These are phyloP conservation scores for Fraxinus platypoda DNA, from an alignment of 305 asterid genomes.

Conservation along the genomic window DNA sequence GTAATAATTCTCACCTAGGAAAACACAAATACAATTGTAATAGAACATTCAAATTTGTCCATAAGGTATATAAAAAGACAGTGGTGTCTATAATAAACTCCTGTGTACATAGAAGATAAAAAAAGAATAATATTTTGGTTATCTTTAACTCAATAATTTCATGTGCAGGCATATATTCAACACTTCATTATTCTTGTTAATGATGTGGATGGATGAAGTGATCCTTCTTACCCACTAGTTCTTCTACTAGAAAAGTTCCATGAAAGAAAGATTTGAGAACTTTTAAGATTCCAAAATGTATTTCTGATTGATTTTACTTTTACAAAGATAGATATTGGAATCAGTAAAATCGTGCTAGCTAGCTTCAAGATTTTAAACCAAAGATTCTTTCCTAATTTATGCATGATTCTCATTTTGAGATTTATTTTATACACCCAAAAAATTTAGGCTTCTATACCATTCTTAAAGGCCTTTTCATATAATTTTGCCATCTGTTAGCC, in stretches of 20 bases:
- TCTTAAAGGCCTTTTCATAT: background rate
- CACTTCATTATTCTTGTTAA: constrained; percentile 24
- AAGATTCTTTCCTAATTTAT: constrained; percentile 13
- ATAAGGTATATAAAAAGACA: constrained; percentile 11
- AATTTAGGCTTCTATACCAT: background rate
- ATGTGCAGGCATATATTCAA: constrained; percentile 44
- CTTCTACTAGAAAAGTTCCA: constrained; percentile 20
- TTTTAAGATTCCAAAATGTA: constrained; percentile 30
- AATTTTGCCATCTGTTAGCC: background rate
- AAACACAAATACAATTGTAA: constrained; percentile 1
- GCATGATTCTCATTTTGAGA: background rate
- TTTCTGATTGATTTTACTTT: background rate
- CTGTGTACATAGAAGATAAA: constrained; percentile 11
- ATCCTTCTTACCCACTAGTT: constrained; percentile 11
- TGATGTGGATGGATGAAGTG: constrained; percentile 1
- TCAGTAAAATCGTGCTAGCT: constrained; percentile 3
- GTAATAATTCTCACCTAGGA: constrained; percentile 15
- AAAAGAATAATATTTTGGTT: constrained; percentile 39
- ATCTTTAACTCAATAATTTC: constrained; percentile 34
- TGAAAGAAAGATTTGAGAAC: background rate
- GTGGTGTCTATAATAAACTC: background rate
- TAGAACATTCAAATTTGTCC: constrained; percentile 26
- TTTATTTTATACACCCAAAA: no score
- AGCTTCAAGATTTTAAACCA: constrained; percentile 15
- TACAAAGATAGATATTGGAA: constrained; percentile 17